Percentiles rank a stretch among this genome's conserved stretches.
phyloP scores from a whole-genome alignment of 2,329 filamentous ascomycete genomes.

The Scedosporium minutisporum region DNA sequence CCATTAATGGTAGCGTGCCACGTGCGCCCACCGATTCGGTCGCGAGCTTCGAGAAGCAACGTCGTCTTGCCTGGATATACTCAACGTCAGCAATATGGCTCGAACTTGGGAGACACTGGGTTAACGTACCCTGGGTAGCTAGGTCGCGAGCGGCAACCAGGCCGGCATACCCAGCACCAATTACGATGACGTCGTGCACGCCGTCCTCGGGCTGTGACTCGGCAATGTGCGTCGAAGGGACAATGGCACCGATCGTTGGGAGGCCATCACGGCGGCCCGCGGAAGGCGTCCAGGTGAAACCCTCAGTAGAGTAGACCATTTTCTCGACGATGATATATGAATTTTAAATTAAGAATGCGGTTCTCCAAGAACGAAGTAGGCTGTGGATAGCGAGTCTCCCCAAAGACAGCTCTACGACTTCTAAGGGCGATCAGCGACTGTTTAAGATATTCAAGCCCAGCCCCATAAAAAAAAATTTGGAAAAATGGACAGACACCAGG shows the following conservation, averaged over 20 bases:
- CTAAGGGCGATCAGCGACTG: no score
- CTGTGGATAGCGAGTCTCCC: background rate
- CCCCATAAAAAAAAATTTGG: no score
- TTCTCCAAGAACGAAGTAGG: background rate
- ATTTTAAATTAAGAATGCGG: background rate
- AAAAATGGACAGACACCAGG: no score
- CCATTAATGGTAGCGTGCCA: slow-evolving; percentile 26
- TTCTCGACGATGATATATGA: background rate
- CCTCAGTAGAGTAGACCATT: background rate
- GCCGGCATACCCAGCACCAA: slow-evolving; percentile 20
- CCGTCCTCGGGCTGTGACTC: background rate
- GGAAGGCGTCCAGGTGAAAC: slow-evolving; percentile 2
- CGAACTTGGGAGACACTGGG: no score
- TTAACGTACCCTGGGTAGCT: slow-evolving; percentile 6
- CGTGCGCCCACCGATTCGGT: slow-evolving; percentile 30
- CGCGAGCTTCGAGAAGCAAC: slow-evolving; percentile 13
- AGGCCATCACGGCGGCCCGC: background rate
- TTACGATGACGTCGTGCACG: slow-evolving; percentile 12
- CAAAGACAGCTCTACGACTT: background rate
- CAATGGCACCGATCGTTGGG: slow-evolving; percentile 1
- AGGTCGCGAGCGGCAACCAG: slow-evolving; percentile 20
- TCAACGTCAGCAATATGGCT: no score
- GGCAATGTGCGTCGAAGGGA: background rate
- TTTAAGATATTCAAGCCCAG: no score
- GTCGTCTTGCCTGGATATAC: no score